Percentiles rank a stretch among this genome's conserved stretches.
Evolutionary conservation across 2,329 filamentous ascomycete species (phyloP).

Genomic region (Cladophialophora bantiana): DNA sequence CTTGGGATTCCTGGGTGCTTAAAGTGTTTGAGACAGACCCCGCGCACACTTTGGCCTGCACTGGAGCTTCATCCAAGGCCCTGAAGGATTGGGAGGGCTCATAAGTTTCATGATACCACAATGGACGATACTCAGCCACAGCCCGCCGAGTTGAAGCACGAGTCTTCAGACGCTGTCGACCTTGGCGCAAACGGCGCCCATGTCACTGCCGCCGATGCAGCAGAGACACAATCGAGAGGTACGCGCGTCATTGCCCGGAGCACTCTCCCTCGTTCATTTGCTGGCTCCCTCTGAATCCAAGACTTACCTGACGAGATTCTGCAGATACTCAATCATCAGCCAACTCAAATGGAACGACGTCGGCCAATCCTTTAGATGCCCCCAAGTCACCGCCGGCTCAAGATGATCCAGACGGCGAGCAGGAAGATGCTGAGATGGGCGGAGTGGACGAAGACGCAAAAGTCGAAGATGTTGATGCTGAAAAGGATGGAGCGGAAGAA

Average conservation of each 20-base stretch:
- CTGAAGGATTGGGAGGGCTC: neutral
- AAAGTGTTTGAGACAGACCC: neutral
- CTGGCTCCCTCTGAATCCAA: neutral
- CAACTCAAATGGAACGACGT: slow-evolving; percentile 21
- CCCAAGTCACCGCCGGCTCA: slow-evolving; percentile 70
- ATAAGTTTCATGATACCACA: slow-evolving; percentile 11
- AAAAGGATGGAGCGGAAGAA: slow-evolving; percentile 54
- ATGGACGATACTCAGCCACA: slow-evolving; percentile 24
- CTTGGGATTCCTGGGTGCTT: neutral
- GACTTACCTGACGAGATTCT: neutral
- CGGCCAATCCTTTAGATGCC: slow-evolving; percentile 57
- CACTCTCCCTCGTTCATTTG: neutral
- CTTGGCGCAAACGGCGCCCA: slow-evolving; percentile 13
- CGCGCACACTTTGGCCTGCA: neutral
- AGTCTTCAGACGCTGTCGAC: slow-evolving; percentile 25
- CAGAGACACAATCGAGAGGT: slow-evolving; percentile 25
- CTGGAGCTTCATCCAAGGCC: neutral
- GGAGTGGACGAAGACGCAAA: slow-evolving; percentile 61
- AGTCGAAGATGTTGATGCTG: slow-evolving; percentile 45
- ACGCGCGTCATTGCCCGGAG: slow-evolving; percentile 14
- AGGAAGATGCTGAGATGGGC: slow-evolving; percentile 81
- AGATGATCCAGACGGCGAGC: slow-evolving; percentile 60
- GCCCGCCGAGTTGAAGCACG: slow-evolving; percentile 31
- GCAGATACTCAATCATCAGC: slow-evolving; percentile 23
- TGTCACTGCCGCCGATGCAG: slow-evolving; percentile 14